Conservation (phyloP, 1,284 basidiomycete species). For the Rhodotorula sp. region DNA sequence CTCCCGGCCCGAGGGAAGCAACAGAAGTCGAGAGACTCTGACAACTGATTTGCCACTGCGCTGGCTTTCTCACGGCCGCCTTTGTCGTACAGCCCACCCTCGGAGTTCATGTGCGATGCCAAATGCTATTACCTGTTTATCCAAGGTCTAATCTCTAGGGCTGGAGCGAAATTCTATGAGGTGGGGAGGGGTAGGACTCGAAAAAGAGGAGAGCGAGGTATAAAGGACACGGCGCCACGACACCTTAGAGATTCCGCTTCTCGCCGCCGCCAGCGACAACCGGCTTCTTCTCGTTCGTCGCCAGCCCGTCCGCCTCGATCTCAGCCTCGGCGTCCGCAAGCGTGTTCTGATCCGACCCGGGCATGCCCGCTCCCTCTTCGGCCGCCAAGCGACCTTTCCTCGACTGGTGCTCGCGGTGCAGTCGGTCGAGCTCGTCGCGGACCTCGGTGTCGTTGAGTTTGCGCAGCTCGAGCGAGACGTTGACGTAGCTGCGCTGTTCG, state of each 20-base stretch:
- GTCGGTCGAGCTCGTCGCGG: slow-evolving; percentile 39
- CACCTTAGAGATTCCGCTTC: background rate
- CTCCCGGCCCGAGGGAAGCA: no score
- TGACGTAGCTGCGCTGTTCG: slow-evolving; percentile 40
- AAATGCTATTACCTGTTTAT: no score
- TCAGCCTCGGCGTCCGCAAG: slow-evolving; percentile 16
- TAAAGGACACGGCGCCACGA: no score
- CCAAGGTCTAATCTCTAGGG: no score
- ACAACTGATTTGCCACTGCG: no score
- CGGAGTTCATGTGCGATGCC: no score
- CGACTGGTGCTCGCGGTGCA: slow-evolving; percentile 20
- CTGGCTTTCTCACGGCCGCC: no score
- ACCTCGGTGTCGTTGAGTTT: slow-evolving; percentile 33
- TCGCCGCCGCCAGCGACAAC: background rate
- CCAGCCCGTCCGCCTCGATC: background rate
- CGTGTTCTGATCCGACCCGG: slow-evolving; percentile 16
- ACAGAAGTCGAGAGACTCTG: no score
- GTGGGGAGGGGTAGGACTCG: no score
- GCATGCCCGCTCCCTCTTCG: background rate
- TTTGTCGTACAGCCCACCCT: no score
- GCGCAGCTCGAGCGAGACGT: slow-evolving; percentile 37
- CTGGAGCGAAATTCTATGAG: no score
- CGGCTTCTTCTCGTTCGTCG: background rate
- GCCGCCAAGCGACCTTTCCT: slow-evolving; percentile 15
- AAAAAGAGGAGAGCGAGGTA: no score